A percentile compares a stretch with the other conserved stretches of the same genome.
phyloP scores from a whole-genome alignment of 768 basidiomycete genomes.

The Podaxis sp. region DNA sequence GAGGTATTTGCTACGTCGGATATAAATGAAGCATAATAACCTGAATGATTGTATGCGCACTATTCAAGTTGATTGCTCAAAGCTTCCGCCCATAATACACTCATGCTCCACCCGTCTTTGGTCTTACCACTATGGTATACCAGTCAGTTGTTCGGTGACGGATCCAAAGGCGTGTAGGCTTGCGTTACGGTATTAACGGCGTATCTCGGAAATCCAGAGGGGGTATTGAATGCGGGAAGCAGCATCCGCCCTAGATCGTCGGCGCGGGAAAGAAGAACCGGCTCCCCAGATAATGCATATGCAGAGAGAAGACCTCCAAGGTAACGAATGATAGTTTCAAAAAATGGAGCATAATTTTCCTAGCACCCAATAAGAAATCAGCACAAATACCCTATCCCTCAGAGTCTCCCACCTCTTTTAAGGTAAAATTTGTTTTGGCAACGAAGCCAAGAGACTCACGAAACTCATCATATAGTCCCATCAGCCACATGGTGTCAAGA shows the following conservation, averaged over 20 bases:
- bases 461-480: slow-evolving; percentile 71
- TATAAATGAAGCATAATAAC: not conserved
- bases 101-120: slow-evolving; percentile 29
- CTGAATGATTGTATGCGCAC: slow-evolving; percentile 23
- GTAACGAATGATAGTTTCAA: slow-evolving; percentile 82
- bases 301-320: slow-evolving; percentile 82
- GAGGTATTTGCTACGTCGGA: slow-evolving; percentile 60
- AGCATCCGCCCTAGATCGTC: slow-evolving; percentile 71
- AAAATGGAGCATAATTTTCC: slow-evolving; percentile 49
- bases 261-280: slow-evolving; percentile 61
- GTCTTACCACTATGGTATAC: slow-evolving; percentile 32
- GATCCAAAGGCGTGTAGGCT: slow-evolving; percentile 14
- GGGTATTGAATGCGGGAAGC: slow-evolving; percentile 68
- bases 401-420: slow-evolving; percentile 1
- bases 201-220: slow-evolving; percentile 67
- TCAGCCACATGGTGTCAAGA: slow-evolving; percentile 80
- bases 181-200: slow-evolving; percentile 63
- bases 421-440: slow-evolving; percentile 43
- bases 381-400: not conserved
- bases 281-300: slow-evolving; percentile 68
- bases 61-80: slow-evolving; percentile 67
- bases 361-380: slow-evolving; percentile 4
- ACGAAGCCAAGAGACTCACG: slow-evolving; percentile 53
- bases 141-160: not conserved
- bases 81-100: slow-evolving; percentile 38